These are phyloP conservation scores for Lophiostoma macrostomum DNA, from an alignment of 495 filamentous ascomycete species.

Conservation along the genomic window DNA sequence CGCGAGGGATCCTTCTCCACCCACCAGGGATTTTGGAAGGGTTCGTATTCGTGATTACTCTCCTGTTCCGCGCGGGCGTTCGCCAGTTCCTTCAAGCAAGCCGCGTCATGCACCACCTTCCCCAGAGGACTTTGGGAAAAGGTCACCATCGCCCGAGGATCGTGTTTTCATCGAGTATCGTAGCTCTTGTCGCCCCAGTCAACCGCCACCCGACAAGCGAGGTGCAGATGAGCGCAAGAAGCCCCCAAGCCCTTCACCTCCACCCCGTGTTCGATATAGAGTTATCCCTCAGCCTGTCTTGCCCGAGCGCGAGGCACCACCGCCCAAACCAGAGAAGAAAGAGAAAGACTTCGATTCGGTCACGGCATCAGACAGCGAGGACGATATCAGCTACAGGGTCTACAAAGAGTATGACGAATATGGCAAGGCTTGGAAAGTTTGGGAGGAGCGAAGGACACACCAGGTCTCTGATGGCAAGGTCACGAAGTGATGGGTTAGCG, in stretches of 20 bases:
- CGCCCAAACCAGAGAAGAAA: background rate
- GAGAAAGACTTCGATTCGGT: slow-evolving; percentile 16
- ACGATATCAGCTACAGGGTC: too few species aligned
- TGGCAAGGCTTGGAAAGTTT: too few species aligned
- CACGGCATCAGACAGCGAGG: slow-evolving; percentile 12
- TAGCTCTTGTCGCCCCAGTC: too few species aligned
- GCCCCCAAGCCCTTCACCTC: background rate
- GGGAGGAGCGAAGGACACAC: too few species aligned
- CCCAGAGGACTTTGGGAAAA: background rate
- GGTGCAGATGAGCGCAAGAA: too few species aligned
- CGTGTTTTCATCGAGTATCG: background rate
- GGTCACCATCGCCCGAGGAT: background rate
- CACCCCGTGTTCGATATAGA: background rate
- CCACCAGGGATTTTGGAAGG: background rate
- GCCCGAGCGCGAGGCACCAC: background rate
- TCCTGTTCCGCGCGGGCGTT: background rate
- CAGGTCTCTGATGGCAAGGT: too few species aligned
- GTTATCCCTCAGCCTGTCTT: background rate
- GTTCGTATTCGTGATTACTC: slow-evolving; percentile 3
- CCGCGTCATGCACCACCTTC: background rate
- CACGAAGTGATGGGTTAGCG: too few species aligned
- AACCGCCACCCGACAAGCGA: too few species aligned
- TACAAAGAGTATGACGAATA: too few species aligned
- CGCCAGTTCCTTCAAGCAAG: background rate
- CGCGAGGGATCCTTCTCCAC: slow-evolving; percentile 1